These are phyloP conservation scores for Plantago major DNA, from an alignment of 257 asterid genomes.

Conservation along the genomic window DNA sequence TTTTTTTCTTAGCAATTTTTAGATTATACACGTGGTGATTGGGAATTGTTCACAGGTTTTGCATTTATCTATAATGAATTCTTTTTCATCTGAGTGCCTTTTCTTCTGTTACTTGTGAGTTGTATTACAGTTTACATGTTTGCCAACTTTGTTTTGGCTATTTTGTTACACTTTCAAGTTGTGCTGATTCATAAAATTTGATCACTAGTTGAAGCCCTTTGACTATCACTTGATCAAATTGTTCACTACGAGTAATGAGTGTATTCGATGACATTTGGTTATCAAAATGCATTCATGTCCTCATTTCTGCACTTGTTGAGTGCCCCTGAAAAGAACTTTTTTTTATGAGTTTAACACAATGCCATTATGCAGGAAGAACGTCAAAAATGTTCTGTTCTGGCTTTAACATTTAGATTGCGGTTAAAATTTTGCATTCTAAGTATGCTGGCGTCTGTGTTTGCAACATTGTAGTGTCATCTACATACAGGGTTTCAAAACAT, in stretches of 20 bases:
- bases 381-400: background rate
- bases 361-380: background rate
- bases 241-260: background rate
- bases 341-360: too few species aligned
- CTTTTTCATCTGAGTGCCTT: too few species aligned
- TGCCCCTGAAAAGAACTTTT: too few species aligned
- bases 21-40: too few species aligned
- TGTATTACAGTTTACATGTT: too few species aligned
- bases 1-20: too few species aligned
- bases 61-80: too few species aligned
- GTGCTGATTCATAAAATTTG: background rate
- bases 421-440: background rate
- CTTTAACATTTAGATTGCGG: background rate
- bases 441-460: background rate
- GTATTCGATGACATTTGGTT: background rate
- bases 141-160: too few species aligned
- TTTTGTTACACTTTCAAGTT: background rate
- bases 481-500: constrained; percentile 1
- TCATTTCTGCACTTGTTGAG: too few species aligned
- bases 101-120: too few species aligned
- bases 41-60: too few species aligned
- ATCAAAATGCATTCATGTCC: background rate
- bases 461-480: constrained; percentile 10
- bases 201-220: background rate
- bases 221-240: background rate